phyloP scores from a whole-genome alignment of 257 asterid species.

The Eustoma russellianum region DNA sequence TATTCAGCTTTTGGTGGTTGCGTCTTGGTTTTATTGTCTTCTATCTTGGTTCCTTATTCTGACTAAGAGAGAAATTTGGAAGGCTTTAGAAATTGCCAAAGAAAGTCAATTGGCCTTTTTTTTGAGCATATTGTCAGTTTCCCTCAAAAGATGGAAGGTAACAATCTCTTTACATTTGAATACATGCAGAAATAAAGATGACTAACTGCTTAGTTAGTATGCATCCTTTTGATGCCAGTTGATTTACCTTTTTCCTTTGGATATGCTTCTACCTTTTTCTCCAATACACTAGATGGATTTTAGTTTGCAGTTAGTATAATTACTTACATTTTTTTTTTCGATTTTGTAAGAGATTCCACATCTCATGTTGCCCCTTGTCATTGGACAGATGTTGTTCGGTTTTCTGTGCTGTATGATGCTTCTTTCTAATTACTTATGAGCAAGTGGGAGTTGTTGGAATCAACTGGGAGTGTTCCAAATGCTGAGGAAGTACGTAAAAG shows the following conservation, averaged over 20 bases:
- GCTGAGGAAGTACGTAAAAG: conserved; percentile 36
- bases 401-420: conserved; percentile 33
- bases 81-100: conserved; percentile 67
- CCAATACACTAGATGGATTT: too few species aligned
- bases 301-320: too few species aligned
- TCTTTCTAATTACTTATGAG: conserved; percentile 49
- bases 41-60: conserved; percentile 19
- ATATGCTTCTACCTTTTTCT: too few species aligned
- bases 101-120: conserved; percentile 68
- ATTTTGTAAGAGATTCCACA: too few species aligned
- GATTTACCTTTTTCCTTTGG: too few species aligned
- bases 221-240: too few species aligned
- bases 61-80: conserved; percentile 54
- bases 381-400: conserved; percentile 36
- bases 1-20: conserved; percentile 2
- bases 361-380: neutral
- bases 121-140: conserved; percentile 39
- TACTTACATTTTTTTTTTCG: too few species aligned
- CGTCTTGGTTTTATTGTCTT: conserved; percentile 9
- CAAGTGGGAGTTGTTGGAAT: conserved; percentile 57
- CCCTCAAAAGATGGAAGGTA: conserved; percentile 52
- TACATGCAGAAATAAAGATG: too few species aligned
- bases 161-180: neutral
- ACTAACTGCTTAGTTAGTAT: too few species aligned
- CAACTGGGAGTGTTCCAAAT: conserved; percentile 25